phyloP scores from a whole-genome alignment of 2,329 filamentous ascomycete genomes.

The Colletotrichum cereale region DNA sequence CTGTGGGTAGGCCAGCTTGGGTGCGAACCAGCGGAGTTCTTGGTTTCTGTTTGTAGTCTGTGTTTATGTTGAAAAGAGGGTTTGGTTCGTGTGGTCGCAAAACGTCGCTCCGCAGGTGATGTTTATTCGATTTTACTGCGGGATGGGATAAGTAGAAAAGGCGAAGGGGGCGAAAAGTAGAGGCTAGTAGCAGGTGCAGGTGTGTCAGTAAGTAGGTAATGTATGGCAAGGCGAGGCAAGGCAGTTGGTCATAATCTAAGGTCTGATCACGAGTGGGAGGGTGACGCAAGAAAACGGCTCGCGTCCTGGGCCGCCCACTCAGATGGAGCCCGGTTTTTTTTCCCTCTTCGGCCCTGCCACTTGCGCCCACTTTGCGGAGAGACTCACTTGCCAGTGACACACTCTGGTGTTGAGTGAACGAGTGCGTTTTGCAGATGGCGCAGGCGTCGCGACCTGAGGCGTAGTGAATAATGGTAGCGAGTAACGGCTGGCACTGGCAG shows the following conservation, averaged over 20 bases:
- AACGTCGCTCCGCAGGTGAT: not conserved
- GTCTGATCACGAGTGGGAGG: constrained; percentile 35
- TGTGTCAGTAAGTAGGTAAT: constrained; percentile 22
- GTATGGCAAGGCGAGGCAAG: constrained; percentile 20
- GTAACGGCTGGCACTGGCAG: constrained; percentile 1
- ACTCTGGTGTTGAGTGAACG: not conserved
- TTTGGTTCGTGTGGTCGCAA: constrained; percentile 5
- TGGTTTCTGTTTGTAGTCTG: not conserved
- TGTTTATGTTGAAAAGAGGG: not conserved
- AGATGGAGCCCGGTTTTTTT: constrained; percentile 1
- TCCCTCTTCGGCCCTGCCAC: constrained; percentile 3
- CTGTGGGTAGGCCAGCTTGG: constrained; percentile 27
- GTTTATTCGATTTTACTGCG: not conserved
- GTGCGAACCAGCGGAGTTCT: constrained; percentile 7
- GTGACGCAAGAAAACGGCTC: constrained; percentile 39
- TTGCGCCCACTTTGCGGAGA: constrained; percentile 26
- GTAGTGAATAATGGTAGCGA: not conserved
- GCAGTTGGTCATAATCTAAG: constrained; percentile 25
- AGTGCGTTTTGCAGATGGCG: not conserved
- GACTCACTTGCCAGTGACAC: too few relatives aligned
- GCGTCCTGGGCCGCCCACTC: constrained; percentile 28
- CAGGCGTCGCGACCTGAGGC: not conserved
- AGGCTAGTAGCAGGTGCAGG: constrained; percentile 25
- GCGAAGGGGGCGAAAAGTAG: not conserved
- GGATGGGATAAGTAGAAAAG: not conserved